A percentile compares a stretch with the other conserved stretches of the same genome.
phyloP scores from a whole-genome alignment of 208 protist genomes.

The Crithidia mellificae region DNA sequence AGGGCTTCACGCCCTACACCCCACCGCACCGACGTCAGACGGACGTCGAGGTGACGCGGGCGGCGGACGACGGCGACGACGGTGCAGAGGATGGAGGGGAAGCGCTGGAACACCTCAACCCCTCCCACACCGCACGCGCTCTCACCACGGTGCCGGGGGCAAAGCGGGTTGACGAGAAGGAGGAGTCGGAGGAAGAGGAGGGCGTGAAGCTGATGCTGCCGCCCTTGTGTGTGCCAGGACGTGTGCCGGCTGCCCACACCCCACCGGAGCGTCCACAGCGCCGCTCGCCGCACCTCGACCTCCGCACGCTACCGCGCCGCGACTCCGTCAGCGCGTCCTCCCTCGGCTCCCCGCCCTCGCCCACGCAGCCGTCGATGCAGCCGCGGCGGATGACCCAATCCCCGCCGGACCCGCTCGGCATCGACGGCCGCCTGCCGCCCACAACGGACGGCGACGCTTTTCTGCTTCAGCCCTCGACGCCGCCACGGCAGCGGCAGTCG shows the following conservation, averaged over 20 bases:
- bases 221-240: background rate
- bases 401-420: background rate
- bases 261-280: background rate
- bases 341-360: conserved; percentile 19
- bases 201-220: background rate
- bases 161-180: no score
- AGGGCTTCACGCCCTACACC: background rate
- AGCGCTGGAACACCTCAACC: no score
- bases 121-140: no score
- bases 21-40: background rate
- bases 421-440: background rate
- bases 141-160: no score
- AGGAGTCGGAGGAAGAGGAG: background rate
- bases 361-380: conserved; percentile 17
- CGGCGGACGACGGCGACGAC: no score
- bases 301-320: background rate
- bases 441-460: background rate
- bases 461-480: conserved; percentile 18
- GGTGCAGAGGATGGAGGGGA: no score
- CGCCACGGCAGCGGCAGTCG: conserved; percentile 15
- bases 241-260: background rate
- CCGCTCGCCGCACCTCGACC: conserved; percentile 1
- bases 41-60: background rate
- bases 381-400: conserved; percentile 14
- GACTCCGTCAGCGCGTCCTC: background rate